Conservation (phyloP, 768 basidiomycete species). For the Russula foetens region DNA sequence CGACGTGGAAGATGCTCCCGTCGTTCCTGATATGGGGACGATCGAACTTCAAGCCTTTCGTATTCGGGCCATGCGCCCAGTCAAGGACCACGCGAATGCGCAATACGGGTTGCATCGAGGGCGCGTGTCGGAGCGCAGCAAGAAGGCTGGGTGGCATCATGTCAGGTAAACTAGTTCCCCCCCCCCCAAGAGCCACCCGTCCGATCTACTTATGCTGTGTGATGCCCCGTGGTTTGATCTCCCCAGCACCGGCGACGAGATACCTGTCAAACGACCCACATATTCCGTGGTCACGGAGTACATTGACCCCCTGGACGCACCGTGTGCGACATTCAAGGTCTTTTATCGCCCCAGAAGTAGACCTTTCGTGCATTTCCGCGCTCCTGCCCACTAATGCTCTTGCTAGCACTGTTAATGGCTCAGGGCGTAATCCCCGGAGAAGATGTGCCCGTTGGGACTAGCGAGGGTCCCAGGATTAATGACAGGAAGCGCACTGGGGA, state of each 20-base stretch:
- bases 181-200: neutral
- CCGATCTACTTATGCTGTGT: neutral
- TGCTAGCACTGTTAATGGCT: conserved; percentile 6
- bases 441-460: neutral
- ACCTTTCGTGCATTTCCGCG: neutral
- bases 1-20: conserved; percentile 5
- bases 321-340: conserved; percentile 1
- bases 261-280: neutral
- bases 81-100: too few relatives aligned
- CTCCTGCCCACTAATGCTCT: neutral
- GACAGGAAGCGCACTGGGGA: conserved; percentile 4
- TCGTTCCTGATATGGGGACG: conserved; percentile 5
- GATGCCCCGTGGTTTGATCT: neutral
- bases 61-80: neutral
- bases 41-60: conserved; percentile 11
- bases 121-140: conserved; percentile 11
- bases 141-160: conserved; percentile 16
- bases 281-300: neutral
- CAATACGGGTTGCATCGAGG: neutral
- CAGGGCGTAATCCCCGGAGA: conserved; percentile 1
- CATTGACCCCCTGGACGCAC: neutral
- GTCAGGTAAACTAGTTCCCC: neutral
- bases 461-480: neutral
- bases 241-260: conserved; percentile 8
- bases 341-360: conserved; percentile 14